A percentile compares a stretch with the other conserved stretches of the same genome.
These are phyloP conservation scores for Parathielavia appendiculata DNA, from an alignment of 495 filamentous ascomycete genomes.

Conservation along the genomic window DNA sequence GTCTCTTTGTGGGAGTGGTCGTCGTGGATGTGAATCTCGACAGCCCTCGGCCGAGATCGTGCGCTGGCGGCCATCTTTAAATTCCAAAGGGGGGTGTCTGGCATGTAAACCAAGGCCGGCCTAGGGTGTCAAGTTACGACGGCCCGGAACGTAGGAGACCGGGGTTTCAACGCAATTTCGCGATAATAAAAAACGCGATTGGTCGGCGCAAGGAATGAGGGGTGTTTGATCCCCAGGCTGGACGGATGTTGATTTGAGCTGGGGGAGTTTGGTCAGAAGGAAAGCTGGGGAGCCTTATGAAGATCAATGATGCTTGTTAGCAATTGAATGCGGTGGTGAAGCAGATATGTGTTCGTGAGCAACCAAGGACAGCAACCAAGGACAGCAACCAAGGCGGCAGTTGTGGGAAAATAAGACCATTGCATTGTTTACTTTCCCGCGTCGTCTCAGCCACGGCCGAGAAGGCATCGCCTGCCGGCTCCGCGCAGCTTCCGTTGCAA, in stretches of 20 bases:
- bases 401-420: constrained; percentile 8
- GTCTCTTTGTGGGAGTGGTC: constrained; percentile 8
- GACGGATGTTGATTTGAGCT: constrained; percentile 8
- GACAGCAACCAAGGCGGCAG: not conserved
- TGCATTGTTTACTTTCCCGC: constrained; percentile 27
- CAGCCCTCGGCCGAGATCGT: constrained; percentile 15
- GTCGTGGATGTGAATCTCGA: constrained; percentile 25
- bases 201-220: constrained; percentile 13
- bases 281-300: constrained; percentile 21
- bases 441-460: not conserved
- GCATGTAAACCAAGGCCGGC: constrained; percentile 25
- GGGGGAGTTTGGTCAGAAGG: constrained; percentile 27
- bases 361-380: not conserved
- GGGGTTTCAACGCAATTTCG: constrained; percentile 31
- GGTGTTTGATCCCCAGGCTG: constrained; percentile 26
- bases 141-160: constrained; percentile 16
- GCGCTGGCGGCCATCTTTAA: constrained; percentile 27
- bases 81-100: constrained; percentile 15
- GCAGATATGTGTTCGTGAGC: constrained; percentile 5
- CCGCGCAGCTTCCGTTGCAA: constrained; percentile 14
- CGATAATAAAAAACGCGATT: constrained; percentile 29
- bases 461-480: constrained; percentile 12
- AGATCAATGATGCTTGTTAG: constrained; percentile 32
- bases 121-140: constrained; percentile 13
- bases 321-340: constrained; percentile 20